Evolutionary conservation across 2,329 filamentous ascomycete species (phyloP).

Genomic region (Pseudogymnoascus sp.): DNA sequence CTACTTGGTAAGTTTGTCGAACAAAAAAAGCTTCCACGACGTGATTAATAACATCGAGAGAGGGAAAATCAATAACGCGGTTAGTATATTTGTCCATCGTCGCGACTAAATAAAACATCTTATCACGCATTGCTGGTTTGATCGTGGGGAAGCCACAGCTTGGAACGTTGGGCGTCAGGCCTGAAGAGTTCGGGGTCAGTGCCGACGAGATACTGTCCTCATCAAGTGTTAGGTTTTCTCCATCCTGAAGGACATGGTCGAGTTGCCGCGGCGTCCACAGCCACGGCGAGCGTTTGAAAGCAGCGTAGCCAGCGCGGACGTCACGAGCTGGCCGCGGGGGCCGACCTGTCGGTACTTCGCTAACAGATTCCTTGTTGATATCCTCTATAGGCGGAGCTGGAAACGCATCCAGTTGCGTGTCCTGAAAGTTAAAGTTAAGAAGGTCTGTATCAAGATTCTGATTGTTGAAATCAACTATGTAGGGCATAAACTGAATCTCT

Average conservation of each 20-base stretch:
- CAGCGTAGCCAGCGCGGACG: conserved; percentile 16
- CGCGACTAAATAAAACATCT: background rate
- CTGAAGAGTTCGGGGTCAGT: conserved; percentile 10
- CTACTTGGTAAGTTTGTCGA: background rate
- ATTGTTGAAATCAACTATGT: background rate
- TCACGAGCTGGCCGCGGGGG: background rate
- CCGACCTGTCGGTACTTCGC: background rate
- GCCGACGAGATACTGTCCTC: conserved; percentile 18
- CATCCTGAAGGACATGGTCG: conserved; percentile 15
- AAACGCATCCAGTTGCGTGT: background rate
- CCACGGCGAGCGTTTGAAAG: conserved; percentile 20
- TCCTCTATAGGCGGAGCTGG: background rate
- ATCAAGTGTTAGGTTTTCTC: conserved; percentile 15
- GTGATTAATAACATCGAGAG: background rate
- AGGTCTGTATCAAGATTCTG: background rate
- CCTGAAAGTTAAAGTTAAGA: background rate
- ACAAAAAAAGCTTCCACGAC: conserved; percentile 4
- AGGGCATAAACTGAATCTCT: background rate
- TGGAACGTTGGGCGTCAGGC: background rate
- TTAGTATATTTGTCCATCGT: background rate
- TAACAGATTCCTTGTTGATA: background rate
- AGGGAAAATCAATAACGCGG: background rate
- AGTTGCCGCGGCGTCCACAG: conserved; percentile 16
- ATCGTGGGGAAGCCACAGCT: background rate
- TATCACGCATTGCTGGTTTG: background rate